Base-by-base conservation (phyloP, 257 asterid species). In the Nicotiana benthamiana region DNA sequence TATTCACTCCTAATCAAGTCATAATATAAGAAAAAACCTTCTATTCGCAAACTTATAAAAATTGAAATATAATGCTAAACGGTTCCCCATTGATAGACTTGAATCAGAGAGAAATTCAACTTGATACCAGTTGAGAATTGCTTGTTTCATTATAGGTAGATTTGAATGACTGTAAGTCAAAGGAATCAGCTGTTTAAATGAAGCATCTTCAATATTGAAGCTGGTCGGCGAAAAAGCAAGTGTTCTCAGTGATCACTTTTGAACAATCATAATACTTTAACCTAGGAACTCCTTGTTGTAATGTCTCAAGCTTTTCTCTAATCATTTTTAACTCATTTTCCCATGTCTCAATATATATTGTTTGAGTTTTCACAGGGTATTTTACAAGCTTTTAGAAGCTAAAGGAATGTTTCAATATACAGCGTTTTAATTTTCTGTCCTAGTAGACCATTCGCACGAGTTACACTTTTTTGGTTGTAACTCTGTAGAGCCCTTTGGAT, bases 241-340 rank as follows among this genome's bases (percentile, higher is more conserved):
- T 57, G 30, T 74, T 74, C 30, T 74, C 60, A 12, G 61, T n/a
- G 9, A 74, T 74, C 61, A 74, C 79, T 48, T 48, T 57, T 20
- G 43, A 74, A 17, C 52, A 57, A 43, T 72, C 53, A 72, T 32
- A 32, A 62, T 32, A 48, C 64, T 72, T 57, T 72, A 70, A 81
- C 26, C 1, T 56, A 13, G 75, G 17, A 72, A 72, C 40, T 77
- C 60, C 83, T 70, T 81, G 75, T 27, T 81, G 75, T 2, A 62
- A 34, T 0, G 22, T 40, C 80, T 68, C 77, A 56, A 81, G 80
- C 26, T 81, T 81, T 22, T 59, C 83, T 72, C 59, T 72, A 26
- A 36, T 72, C 51, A 72, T 27, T 56, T 81, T 75, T 54, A 81
- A 75, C 75, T 81, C 80, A 12, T 24, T 57, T 59, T 81, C 79